Percentiles rank a stretch among this genome's conserved stretches.
Conservation (phyloP, 306 rosid species). For the Gastrolobium villosum region DNA sequence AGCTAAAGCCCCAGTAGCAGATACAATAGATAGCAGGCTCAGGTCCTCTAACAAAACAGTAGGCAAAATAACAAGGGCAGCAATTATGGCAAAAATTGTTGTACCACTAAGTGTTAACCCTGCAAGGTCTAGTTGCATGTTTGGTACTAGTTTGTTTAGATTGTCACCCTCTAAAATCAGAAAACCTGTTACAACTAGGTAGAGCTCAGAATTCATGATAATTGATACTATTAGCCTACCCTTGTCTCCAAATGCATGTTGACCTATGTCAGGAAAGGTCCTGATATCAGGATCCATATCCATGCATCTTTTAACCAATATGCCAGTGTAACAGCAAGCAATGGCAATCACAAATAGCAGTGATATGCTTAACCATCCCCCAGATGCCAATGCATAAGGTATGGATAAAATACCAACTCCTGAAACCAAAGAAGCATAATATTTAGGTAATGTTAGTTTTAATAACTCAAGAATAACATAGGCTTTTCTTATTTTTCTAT, state of each 20-base stretch:
- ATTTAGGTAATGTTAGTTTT: background rate
- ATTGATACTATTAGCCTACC: conserved; percentile 70
- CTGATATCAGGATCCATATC: conserved; percentile 67
- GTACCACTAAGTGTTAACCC: conserved; percentile 64
- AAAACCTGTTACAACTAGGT: conserved; percentile 78
- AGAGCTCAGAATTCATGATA: conserved; percentile 75
- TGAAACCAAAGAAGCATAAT: conserved; percentile 48
- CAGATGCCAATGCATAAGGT: conserved; percentile 82
- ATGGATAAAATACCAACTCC: conserved; percentile 85
- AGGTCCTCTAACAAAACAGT: conserved; percentile 77
- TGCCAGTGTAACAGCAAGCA: conserved; percentile 70
- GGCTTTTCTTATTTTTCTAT: background rate
- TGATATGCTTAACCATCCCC: conserved; percentile 86
- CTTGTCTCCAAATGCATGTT: conserved; percentile 74
- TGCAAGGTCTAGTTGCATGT: conserved; percentile 46
- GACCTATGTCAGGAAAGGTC: conserved; percentile 81
- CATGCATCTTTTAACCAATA: conserved; percentile 84
- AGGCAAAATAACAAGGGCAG: conserved; percentile 73
- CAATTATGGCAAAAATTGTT: conserved; percentile 59
- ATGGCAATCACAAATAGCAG: conserved; percentile 65
- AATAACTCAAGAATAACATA: background rate
- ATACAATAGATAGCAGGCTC: conserved; percentile 79
- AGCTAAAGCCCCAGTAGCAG: conserved; percentile 86
- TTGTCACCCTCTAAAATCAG: conserved; percentile 86
- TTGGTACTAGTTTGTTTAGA: conserved; percentile 66